phyloP scores from a whole-genome alignment of 306 rosid genomes.

The Canavalia ensiformis region DNA sequence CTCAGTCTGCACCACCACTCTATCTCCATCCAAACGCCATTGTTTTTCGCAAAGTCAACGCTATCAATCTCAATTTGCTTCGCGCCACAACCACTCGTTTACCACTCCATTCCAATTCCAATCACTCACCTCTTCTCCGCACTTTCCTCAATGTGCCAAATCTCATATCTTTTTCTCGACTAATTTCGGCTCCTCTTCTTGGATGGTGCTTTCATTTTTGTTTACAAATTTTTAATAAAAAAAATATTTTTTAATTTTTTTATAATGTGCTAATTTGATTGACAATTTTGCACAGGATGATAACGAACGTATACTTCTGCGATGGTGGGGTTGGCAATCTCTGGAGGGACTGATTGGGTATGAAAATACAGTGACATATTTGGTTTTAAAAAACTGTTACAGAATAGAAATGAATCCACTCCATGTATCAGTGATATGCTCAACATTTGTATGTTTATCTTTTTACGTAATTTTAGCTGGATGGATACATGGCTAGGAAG shows the following conservation, averaged over 20 bases:
- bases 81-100: constrained; percentile 45
- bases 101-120: constrained; percentile 52
- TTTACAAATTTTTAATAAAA: not conserved
- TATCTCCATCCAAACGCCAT: constrained; percentile 61
- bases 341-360: constrained; percentile 94
- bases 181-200: constrained; percentile 89
- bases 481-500: constrained; percentile 88
- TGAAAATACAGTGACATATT: not conserved
- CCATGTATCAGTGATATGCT: not conserved
- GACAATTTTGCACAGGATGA: constrained; percentile 67
- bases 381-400: not conserved
- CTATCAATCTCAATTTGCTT: constrained; percentile 53
- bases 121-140: constrained; percentile 35
- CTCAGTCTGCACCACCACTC: constrained; percentile 91
- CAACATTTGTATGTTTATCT: not conserved
- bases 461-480: constrained; percentile 62
- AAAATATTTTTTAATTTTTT: not conserved
- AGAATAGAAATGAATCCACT: not conserved
- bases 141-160: constrained; percentile 80
- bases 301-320: constrained; percentile 78
- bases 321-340: constrained; percentile 78
- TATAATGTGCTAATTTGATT: constrained; percentile 18
- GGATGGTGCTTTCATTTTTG: constrained; percentile 67
- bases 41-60: constrained; percentile 64
- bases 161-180: constrained; percentile 70